phyloP scores from a whole-genome alignment of 2,329 filamentous ascomycete species.

The Colletotrichum euphorbiae region DNA sequence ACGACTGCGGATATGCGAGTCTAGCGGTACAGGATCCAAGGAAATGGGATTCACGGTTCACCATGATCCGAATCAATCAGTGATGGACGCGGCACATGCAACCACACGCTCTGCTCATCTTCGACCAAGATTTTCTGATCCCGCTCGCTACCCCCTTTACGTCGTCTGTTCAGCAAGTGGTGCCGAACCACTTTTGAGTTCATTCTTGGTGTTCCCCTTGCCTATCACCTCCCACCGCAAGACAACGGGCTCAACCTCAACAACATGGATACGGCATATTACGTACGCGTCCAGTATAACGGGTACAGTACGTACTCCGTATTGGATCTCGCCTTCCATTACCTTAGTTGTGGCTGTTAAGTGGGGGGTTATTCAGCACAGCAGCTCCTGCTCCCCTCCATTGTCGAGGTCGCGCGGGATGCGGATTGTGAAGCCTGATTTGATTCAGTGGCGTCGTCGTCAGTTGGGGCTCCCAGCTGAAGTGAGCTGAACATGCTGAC shows the following conservation, averaged over 20 bases:
- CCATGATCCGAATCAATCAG: background rate
- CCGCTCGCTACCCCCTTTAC: constrained; percentile 6
- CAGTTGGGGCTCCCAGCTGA: constrained; percentile 5
- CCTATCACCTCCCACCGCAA: constrained; percentile 9
- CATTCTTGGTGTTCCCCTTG: constrained; percentile 17
- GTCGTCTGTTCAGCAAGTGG: background rate
- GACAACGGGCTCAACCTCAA: constrained; percentile 8
- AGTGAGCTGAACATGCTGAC: background rate
- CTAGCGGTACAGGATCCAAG: background rate
- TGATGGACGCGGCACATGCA: background rate
- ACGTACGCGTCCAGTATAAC: constrained; percentile 20
- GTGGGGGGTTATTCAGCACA: constrained; percentile 34
- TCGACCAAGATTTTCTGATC: constrained; percentile 4
- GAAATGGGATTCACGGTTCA: background rate
- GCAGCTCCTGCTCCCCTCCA: constrained; percentile 14
- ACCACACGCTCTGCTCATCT: constrained; percentile 9
- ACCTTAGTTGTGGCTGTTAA: constrained; percentile 21
- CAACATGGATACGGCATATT: constrained; percentile 34
- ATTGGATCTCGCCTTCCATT: background rate
- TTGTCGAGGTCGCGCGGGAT: background rate
- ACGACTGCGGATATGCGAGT: background rate
- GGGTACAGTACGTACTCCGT: constrained; percentile 15
- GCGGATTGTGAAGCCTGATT: too few species aligned
- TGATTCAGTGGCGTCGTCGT: background rate
- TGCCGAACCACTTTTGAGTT: constrained; percentile 25